These are phyloP conservation scores for Metarhizium guizhouense DNA, from an alignment of 2,329 filamentous ascomycete species.

Conservation along the genomic window DNA sequence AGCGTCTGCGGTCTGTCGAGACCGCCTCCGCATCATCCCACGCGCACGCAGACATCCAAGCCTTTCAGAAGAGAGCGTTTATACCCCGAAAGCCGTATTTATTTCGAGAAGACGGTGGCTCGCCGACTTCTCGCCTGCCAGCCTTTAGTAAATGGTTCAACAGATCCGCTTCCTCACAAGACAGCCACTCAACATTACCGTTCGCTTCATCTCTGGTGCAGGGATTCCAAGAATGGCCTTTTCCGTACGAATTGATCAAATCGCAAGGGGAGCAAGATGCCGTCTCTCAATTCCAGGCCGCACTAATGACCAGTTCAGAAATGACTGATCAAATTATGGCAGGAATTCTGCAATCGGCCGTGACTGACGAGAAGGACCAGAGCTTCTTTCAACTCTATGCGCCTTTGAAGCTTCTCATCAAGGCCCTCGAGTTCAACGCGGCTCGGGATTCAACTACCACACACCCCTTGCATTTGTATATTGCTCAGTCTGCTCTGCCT, in stretches of 20 bases:
- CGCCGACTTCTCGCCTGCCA: constrained; percentile 31
- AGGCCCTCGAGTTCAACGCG: constrained; percentile 41
- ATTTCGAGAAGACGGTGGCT: constrained; percentile 35
- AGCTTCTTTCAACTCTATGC: constrained; percentile 50
- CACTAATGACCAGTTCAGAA: constrained; percentile 17
- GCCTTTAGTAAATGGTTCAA: constrained; percentile 53
- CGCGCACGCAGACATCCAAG: constrained; percentile 21
- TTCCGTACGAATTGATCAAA: constrained; percentile 31
- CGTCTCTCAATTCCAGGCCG: constrained; percentile 18
- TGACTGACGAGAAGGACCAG: constrained; percentile 13
- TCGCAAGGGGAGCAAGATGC: constrained; percentile 10
- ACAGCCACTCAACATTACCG: neutral
- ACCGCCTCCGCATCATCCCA: constrained; percentile 7
- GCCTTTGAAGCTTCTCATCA: constrained; percentile 56
- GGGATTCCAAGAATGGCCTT: constrained; percentile 19
- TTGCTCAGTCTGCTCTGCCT: constrained; percentile 70
- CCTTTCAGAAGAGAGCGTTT: constrained; percentile 47
- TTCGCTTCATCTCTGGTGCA: constrained; percentile 16
- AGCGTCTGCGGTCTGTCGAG: constrained; percentile 2
- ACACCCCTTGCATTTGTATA: constrained; percentile 53
- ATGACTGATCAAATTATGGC: constrained; percentile 21
- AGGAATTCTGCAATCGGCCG: constrained; percentile 19
- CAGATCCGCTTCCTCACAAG: neutral
- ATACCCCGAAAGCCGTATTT: constrained; percentile 37
- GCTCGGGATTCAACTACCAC: constrained; percentile 7